Evolutionary conservation across 2,329 filamentous ascomycete species (phyloP), one percentile per base, ranked within the genome.

Genomic region (Byssoonygena ceratinophila): DNA sequence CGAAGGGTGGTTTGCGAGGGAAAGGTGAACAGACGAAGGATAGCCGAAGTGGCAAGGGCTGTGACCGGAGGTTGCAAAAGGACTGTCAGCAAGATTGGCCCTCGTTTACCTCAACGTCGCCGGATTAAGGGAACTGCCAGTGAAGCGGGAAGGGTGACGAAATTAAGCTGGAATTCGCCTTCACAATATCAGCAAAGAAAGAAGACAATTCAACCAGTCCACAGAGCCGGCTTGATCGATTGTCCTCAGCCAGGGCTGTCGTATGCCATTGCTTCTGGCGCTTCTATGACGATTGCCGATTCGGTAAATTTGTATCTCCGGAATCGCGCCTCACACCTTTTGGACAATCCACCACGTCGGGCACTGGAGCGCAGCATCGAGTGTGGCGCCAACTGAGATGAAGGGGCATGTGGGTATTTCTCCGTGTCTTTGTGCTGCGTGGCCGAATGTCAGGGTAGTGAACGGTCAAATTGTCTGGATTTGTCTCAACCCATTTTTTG

Each of bases 1-100:
- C 64, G 58, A n/a, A 70, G 66, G 54, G 57, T 54, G 16, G 52
- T 69, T 32, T 57, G 63, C 49, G 67, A 70, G 58, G 68, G 67
- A 18, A 63, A 59, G 14, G 66, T 59, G 2, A 70, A 71, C 44
- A 60, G 68, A 43, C 63, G 55, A 22, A 59, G 66, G 43, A 55
- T 61, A 9, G 66, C 63, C 45, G 62, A 66, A 43, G 27, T 67
- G 16, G 63, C 59, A 4, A 49, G 53, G 18, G 56, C 55, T 6
- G 52, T 67, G 18, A 54, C 54, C 20, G 48, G 54, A 27, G 54
- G 56, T 23, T 66, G 54, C 45, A 52, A 46, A 31, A 55, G 34
- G 14, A 53, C 53, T 34, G 52, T 49, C 32, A 54, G 36, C 22
- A 57, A 55, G n/a, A 23, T 41, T 36, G 22, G 7, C 5, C 22